Percentiles rank a stretch among this genome's conserved stretches.
These are phyloP conservation scores for Globisporangium parvum DNA, from an alignment of 352 stramenopile species.

Conservation along the genomic window DNA sequence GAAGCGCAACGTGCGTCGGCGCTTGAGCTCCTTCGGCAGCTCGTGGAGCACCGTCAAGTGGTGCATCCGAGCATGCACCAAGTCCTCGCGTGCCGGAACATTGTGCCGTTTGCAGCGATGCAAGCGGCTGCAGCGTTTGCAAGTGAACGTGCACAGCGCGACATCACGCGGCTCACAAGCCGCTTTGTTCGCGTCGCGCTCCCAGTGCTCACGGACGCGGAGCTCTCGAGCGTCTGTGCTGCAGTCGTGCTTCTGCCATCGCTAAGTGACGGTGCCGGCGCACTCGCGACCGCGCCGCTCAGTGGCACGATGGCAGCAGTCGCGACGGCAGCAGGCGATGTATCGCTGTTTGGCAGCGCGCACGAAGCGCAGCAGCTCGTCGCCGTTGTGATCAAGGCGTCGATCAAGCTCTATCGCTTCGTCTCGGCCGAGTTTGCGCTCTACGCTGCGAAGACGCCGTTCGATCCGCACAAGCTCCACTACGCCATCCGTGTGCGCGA, in stretches of 20 bases:
- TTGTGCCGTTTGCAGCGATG: conserved; percentile 25
- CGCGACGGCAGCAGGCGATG: background rate
- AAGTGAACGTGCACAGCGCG: background rate
- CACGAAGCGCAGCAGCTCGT: conserved; percentile 35
- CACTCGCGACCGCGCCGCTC: too few relatives aligned
- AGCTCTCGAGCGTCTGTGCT: conserved; percentile 49
- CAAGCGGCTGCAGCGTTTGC: conserved; percentile 9
- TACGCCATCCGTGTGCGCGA: conserved; percentile 40
- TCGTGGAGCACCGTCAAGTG: conserved; percentile 33
- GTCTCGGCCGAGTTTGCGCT: conserved; percentile 17
- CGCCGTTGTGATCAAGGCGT: conserved; percentile 43
- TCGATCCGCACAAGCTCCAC: conserved; percentile 38
- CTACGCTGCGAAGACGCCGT: conserved; percentile 11
- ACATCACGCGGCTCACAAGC: conserved; percentile 22
- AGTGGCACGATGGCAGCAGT: background rate
- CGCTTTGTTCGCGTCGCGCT: conserved; percentile 34
- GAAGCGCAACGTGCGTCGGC: conserved; percentile 21
- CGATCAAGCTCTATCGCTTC: conserved; percentile 42
- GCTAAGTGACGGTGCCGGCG: background rate
- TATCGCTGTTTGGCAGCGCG: background rate
- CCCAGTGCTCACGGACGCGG: conserved; percentile 24
- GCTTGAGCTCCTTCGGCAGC: conserved; percentile 40
- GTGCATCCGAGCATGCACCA: conserved; percentile 31
- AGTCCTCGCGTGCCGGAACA: conserved; percentile 19
- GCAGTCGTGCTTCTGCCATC: conserved; percentile 11